Conservation (phyloP, 2,329 filamentous ascomycete genomes). For the Claviceps paspali region DNA sequence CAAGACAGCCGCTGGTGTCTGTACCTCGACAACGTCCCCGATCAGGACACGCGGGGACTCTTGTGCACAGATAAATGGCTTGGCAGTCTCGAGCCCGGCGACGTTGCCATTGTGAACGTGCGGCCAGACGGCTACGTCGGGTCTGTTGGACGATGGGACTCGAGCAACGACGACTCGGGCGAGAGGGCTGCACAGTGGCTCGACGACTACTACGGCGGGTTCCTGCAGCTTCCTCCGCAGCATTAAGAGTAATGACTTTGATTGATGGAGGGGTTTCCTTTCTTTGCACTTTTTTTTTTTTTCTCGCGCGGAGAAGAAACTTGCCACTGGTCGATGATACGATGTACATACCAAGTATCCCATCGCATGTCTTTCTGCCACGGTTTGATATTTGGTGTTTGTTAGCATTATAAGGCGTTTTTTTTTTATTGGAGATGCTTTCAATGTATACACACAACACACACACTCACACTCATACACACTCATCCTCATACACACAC, state of each 20-base stretch:
- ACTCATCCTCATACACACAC: no score
- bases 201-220: conserved; percentile 37
- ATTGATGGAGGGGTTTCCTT: neutral
- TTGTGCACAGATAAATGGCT: conserved; percentile 56
- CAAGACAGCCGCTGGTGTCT: conserved; percentile 56
- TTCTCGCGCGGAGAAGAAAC: neutral
- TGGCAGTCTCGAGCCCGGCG: conserved; percentile 36
- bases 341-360: no score
- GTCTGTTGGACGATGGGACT: conserved; percentile 40
- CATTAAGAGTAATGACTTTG: neutral
- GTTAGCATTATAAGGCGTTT: no score
- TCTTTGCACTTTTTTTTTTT: neutral
- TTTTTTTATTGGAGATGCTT: no score
- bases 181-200: conserved; percentile 38
- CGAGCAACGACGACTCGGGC: conserved; percentile 33
- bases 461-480: no score
- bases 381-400: no score
- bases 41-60: conserved; percentile 34
- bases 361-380: no score
- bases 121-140: conserved; percentile 63
- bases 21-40: conserved; percentile 51
- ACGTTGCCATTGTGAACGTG: conserved; percentile 52
- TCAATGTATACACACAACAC: no score
- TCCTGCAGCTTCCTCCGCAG: conserved; percentile 32
- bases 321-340: no score